These are phyloP conservation scores for Tubosaeta sp. DNA, from an alignment of 768 basidiomycete genomes.

Conservation along the genomic window DNA sequence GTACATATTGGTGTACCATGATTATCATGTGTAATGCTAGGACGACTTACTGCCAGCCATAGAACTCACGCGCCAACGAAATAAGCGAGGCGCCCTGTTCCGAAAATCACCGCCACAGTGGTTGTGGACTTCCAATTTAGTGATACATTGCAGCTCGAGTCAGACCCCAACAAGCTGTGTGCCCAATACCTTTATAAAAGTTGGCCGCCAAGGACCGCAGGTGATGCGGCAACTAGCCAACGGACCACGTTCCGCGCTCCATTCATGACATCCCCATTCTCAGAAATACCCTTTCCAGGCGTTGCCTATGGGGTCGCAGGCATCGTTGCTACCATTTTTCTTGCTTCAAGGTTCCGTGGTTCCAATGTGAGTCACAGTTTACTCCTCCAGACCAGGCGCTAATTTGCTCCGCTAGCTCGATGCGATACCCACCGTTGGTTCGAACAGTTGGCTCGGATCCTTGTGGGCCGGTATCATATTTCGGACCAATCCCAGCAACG, in stretches of 20 bases:
- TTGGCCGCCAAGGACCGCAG: neutral
- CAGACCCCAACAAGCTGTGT: no score
- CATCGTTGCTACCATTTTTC: neutral
- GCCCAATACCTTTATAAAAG: neutral
- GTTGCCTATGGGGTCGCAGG: neutral
- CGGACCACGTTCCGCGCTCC: neutral
- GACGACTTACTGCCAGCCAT: no score
- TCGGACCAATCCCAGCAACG: conserved; percentile 12
- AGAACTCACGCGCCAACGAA: no score
- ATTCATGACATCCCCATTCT: neutral
- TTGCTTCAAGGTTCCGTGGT: neutral
- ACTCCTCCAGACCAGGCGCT: neutral
- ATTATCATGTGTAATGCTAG: no score
- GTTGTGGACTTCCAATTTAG: no score
- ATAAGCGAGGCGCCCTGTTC: no score
- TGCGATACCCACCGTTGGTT: conserved; percentile 30
- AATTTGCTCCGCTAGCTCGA: conserved; percentile 12
- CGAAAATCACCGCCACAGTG: no score
- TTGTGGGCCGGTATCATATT: conserved; percentile 20
- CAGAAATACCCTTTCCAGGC: neutral
- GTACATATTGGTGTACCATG: no score
- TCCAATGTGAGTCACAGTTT: neutral
- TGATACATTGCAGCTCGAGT: no score
- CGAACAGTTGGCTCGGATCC: conserved; percentile 23
- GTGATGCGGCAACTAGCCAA: neutral